Evolutionary conservation across 2,329 filamentous ascomycete species (phyloP).

Genomic region (Setomelanomma holmii): DNA sequence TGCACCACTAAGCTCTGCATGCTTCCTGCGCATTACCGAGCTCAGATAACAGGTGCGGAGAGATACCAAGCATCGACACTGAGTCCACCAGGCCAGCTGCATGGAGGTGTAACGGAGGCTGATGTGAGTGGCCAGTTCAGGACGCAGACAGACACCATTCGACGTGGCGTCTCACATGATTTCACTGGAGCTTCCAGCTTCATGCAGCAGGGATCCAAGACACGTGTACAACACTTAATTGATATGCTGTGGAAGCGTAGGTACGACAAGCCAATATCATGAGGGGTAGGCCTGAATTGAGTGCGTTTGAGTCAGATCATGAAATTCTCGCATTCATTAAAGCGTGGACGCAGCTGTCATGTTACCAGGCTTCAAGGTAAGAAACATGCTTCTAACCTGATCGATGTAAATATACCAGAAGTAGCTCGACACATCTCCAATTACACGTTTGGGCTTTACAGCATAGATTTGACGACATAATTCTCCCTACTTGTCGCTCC

Average conservation of each 20-base stretch:
- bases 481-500: no score
- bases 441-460: no score
- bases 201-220: slow-evolving; percentile 12
- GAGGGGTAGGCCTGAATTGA: no score
- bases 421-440: no score
- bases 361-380: no score
- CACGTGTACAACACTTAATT: slow-evolving; percentile 20
- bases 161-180: neutral
- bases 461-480: no score
- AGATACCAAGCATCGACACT: slow-evolving; percentile 13
- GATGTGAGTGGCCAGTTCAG: slow-evolving; percentile 29
- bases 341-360: no score
- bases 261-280: no score
- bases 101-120: slow-evolving; percentile 31
- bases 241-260: slow-evolving; percentile 3
- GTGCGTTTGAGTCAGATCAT: no score
- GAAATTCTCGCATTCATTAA: no score
- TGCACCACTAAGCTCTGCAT: slow-evolving; percentile 5
- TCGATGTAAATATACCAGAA: no score
- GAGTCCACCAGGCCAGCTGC: slow-evolving; percentile 17
- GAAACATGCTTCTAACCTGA: no score
- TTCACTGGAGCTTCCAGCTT: neutral
- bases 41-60: slow-evolving; percentile 1
- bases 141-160: neutral
- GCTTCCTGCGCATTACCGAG: slow-evolving; percentile 3